phyloP scores from a whole-genome alignment of 768 basidiomycete species.

The Pulveroboletus sp. region DNA sequence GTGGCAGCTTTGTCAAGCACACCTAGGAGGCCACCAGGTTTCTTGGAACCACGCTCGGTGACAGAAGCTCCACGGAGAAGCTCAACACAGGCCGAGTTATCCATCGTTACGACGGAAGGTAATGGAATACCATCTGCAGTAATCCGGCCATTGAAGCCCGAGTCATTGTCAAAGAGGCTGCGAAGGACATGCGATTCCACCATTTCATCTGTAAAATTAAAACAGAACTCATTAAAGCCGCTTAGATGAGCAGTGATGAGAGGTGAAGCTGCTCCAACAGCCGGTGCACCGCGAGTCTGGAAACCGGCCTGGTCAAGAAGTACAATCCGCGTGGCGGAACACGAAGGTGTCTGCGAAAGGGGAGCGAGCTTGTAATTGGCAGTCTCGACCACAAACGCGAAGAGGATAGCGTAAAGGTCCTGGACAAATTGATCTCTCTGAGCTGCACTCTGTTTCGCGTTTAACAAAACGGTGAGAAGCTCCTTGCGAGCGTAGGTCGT shows the following conservation, averaged over 20 bases:
- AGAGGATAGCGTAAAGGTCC: conserved; percentile 60
- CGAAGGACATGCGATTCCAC: conserved; percentile 55
- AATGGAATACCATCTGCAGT: conserved; percentile 49
- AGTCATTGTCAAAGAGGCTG: conserved; percentile 47
- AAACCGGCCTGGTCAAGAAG: conserved; percentile 55
- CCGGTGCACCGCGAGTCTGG: conserved; percentile 45
- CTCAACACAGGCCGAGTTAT: conserved; percentile 52
- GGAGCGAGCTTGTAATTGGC: conserved; percentile 56
- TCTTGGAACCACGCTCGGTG: conserved; percentile 41
- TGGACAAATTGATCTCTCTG: conserved; percentile 54
- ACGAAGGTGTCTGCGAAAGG: conserved; percentile 35
- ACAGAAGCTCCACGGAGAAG: conserved; percentile 52
- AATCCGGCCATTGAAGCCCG: conserved; percentile 41
- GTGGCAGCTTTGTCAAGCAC: conserved; percentile 47
- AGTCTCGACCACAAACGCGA: conserved; percentile 59
- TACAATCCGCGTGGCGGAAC: conserved; percentile 43
- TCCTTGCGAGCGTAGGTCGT: conserved; percentile 57
- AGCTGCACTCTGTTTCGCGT: conserved; percentile 43
- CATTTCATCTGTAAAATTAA: conserved; percentile 57
- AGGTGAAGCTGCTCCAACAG: conserved; percentile 40
- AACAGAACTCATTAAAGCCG: conserved; percentile 56
- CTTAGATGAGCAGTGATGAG: conserved; percentile 54
- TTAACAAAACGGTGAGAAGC: conserved; percentile 51
- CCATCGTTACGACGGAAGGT: conserved; percentile 45
- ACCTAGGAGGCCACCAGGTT: conserved; percentile 58